These are phyloP conservation scores for Aspergillus sclerotiicarbonarius DNA, from an alignment of 495 filamentous ascomycete genomes.

Conservation along the genomic window DNA sequence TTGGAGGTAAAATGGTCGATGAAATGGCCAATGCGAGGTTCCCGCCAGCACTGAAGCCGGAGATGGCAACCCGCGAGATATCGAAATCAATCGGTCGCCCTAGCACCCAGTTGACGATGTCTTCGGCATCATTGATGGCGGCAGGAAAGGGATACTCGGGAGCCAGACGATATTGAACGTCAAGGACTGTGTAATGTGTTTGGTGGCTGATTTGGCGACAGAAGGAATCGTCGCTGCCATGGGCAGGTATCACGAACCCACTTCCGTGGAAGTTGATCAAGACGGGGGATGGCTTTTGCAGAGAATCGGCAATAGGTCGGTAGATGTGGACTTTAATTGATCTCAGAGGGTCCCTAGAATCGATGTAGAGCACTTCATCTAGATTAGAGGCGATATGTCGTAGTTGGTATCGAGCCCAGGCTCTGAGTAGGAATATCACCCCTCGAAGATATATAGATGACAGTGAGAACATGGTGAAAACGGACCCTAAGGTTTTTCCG, in stretches of 20 bases:
- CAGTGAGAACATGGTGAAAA: too few relatives aligned
- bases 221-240: conserved; percentile 44
- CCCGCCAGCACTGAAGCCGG: conserved; percentile 47
- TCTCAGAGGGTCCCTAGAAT: conserved; percentile 40
- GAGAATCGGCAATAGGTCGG: conserved; percentile 16
- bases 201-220: conserved; percentile 35
- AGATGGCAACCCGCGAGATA: conserved; percentile 33
- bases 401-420: too few relatives aligned
- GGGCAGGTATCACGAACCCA: conserved; percentile 41
- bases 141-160: conserved; percentile 78
- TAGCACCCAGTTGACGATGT: conserved; percentile 36
- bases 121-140: conserved; percentile 67
- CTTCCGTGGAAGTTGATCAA: conserved; percentile 48
- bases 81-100: conserved; percentile 35
- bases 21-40: conserved; percentile 41
- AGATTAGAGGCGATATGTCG: conserved; percentile 8
- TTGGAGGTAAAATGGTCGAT: conserved; percentile 35
- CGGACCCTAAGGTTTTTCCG: too few relatives aligned
- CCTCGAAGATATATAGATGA: too few relatives aligned
- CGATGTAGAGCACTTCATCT: conserved; percentile 37
- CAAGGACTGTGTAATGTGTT: conserved; percentile 40
- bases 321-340: conserved; percentile 49
- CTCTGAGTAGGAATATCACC: too few relatives aligned
- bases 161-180: conserved; percentile 72
- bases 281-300: conserved; percentile 31